Evolutionary conservation across 1,284 basidiomycete species (phyloP).

Genomic region (Vanrija pseudolonga): DNA sequence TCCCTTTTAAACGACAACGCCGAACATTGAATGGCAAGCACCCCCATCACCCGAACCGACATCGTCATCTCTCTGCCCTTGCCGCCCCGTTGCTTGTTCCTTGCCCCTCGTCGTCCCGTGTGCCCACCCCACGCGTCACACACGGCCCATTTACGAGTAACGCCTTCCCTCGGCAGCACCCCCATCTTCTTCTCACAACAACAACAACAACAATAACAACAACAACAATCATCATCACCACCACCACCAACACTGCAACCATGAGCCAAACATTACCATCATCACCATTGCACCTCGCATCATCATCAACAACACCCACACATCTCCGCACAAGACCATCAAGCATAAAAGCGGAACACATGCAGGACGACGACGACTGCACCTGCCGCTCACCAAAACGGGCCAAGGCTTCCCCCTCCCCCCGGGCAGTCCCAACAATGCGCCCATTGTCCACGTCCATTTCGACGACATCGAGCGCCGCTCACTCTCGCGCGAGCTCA

Average conservation of each 20-base stretch:
- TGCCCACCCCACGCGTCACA: too few species aligned
- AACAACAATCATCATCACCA: neutral
- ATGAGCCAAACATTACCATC: neutral
- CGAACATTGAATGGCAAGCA: too few species aligned
- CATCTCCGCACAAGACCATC: neutral
- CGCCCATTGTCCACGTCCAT: neutral
- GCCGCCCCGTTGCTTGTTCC: too few species aligned
- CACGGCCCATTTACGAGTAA: too few species aligned
- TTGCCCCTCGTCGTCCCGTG: too few species aligned
- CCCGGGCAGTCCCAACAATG: slow-evolving; percentile 10
- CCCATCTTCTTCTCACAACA: too few species aligned
- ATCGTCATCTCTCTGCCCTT: too few species aligned
- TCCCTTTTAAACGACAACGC: too few species aligned
- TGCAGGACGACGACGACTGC: neutral
- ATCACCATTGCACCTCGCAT: neutral
- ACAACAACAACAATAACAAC: neutral
- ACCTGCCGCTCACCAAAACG: slow-evolving; percentile 33
- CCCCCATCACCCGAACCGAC: too few species aligned
- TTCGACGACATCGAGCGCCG: neutral
- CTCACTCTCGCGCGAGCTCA: neutral
- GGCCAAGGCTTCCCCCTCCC: slow-evolving; percentile 24
- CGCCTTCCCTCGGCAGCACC: too few species aligned
- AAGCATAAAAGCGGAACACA: neutral
- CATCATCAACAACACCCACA: neutral
- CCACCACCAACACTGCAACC: too few species aligned